A percentile compares a stretch with the other conserved stretches of the same genome.
Conservation (phyloP, 106 monocot genomes). For the Posidonia australis region DNA sequence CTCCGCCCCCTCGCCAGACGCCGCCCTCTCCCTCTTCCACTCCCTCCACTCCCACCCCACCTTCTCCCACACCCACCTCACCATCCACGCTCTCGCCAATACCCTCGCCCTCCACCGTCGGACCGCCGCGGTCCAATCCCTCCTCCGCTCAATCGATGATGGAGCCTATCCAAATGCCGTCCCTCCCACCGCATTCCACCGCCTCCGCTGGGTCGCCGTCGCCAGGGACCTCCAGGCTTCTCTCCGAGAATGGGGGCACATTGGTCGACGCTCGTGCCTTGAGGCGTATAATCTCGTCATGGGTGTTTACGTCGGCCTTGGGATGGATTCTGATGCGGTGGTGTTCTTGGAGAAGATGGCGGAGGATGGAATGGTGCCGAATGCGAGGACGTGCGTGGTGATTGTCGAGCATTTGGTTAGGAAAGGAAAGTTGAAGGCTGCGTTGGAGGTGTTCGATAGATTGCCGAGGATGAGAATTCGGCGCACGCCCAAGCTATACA, state of each 20-base stretch:
- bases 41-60: conserved; percentile 26
- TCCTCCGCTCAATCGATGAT: too few species aligned
- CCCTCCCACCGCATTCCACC: conserved; percentile 33
- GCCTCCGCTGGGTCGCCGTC: conserved; percentile 49
- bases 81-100: conserved; percentile 39
- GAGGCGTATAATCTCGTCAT: conserved; percentile 77
- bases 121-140: background rate
- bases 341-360: conserved; percentile 47
- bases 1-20: conserved; percentile 36
- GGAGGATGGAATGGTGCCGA: conserved; percentile 52
- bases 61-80: conserved; percentile 16
- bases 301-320: conserved; percentile 29
- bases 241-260: conserved; percentile 22
- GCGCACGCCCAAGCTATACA: conserved; percentile 60
- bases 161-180: too few species aligned
- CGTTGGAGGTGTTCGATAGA: conserved; percentile 47
- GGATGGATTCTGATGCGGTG: too few species aligned
- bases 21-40: conserved; percentile 42
- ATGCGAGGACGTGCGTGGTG: conserved; percentile 68
- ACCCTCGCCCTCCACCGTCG: conserved; percentile 30
- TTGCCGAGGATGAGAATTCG: conserved; percentile 43
- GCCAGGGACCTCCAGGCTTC: conserved; percentile 44
- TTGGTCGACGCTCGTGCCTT: conserved; percentile 29
- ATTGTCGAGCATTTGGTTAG: conserved; percentile 52
- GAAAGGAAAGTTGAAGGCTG: conserved; percentile 26